Conservation (phyloP, 2,329 filamentous ascomycete genomes). For the Colletotrichum sp. region DNA sequence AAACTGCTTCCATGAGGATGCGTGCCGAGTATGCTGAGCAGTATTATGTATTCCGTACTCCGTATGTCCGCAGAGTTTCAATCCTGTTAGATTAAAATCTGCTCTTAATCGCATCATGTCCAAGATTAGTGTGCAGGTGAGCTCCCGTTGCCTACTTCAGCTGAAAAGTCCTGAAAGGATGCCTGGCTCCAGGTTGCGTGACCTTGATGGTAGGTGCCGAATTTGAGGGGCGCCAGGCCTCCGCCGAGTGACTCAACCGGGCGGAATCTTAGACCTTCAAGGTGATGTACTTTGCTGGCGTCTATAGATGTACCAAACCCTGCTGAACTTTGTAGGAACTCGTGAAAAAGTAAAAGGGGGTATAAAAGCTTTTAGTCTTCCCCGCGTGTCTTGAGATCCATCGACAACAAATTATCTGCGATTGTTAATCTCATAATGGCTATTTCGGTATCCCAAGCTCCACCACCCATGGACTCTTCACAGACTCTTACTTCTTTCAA, state of each 20-base stretch:
- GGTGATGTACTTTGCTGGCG: background rate
- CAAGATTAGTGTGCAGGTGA: background rate
- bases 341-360: background rate
- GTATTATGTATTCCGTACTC: background rate
- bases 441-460: background rate
- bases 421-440: background rate
- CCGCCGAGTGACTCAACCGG: background rate
- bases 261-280: background rate
- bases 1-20: background rate
- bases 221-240: background rate
- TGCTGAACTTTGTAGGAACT: background rate
- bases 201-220: background rate
- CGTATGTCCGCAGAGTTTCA: no score
- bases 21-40: background rate
- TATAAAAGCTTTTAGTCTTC: background rate
- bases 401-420: background rate
- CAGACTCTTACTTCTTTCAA: background rate
- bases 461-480: background rate
- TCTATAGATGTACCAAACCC: background rate
- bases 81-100: background rate
- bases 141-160: background rate
- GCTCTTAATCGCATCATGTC: background rate
- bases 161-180: background rate
- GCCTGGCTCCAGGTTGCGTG: background rate
- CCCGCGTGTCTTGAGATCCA: background rate